phyloP scores from a whole-genome alignment of 2,329 filamentous ascomycete genomes.

The Penicillium rolfsii region DNA sequence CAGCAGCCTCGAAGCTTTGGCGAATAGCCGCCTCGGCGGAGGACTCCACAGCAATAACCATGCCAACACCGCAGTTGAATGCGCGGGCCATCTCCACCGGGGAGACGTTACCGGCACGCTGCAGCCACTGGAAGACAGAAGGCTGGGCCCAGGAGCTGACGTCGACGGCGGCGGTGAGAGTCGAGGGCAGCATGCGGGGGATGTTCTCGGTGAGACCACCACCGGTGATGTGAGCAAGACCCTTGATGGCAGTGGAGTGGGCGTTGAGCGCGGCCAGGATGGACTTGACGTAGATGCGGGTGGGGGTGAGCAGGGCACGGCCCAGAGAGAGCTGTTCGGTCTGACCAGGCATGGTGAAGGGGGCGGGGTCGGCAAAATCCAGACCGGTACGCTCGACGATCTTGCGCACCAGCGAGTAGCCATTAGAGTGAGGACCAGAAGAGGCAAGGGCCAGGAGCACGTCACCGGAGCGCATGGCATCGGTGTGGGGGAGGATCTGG shows the following conservation, averaged over 20 bases:
- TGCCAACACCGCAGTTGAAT: conserved; percentile 94
- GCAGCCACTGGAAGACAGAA: conserved; percentile 84
- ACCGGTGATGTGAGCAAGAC: conserved; percentile 95
- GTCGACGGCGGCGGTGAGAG: conserved; percentile 80
- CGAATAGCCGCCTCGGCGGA: conserved; percentile 27
- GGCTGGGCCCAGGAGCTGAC: conserved; percentile 75
- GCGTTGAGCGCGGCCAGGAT: conserved; percentile 66
- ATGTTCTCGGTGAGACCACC: conserved; percentile 93
- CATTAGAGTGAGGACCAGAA: conserved; percentile 91
- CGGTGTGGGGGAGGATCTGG: conserved; percentile 73
- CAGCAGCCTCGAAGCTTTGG: conserved; percentile 64
- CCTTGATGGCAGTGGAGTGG: conserved; percentile 69
- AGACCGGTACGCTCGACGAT: conserved; percentile 77
- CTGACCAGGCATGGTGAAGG: conserved; percentile 78
- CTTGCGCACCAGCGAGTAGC: conserved; percentile 92
- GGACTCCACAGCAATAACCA: conserved; percentile 78
- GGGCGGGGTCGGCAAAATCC: conserved; percentile 70
- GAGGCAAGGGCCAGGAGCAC: conserved; percentile 83
- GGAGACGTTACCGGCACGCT: conserved; percentile 68
- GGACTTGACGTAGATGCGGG: conserved; percentile 87
- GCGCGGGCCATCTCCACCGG: conserved; percentile 83
- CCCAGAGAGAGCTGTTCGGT: conserved; percentile 61
- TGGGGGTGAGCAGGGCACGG: conserved; percentile 80
- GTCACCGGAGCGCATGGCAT: conserved; percentile 79
- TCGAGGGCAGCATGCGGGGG: conserved; percentile 82